Percentiles rank a stretch among this genome's conserved stretches.
Evolutionary conservation across 129 eudicot genomes (phyloP).

Genomic region (Tagetes erecta): DNA sequence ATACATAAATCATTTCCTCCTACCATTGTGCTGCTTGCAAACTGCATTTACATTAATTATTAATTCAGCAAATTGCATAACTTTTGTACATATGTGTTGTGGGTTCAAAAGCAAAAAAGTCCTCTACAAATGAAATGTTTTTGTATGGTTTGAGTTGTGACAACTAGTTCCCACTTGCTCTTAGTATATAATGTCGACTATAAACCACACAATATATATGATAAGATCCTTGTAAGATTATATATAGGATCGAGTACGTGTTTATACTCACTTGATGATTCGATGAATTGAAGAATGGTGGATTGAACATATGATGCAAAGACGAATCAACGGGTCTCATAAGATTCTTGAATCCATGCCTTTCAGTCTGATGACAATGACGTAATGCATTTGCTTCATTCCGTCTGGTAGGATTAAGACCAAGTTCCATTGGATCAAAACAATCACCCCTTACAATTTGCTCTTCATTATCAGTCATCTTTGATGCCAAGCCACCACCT

Average conservation of each 20-base stretch:
- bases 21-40: constrained; percentile 37
- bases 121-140: constrained; percentile 1
- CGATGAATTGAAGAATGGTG: constrained; percentile 43
- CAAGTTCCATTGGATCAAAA: constrained; percentile 21
- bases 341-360: constrained; percentile 39
- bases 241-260: neutral
- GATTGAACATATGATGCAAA: constrained; percentile 44
- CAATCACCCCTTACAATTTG: constrained; percentile 38
- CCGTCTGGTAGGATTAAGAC: constrained; percentile 18
- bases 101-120: constrained; percentile 2
- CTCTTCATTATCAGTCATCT: constrained; percentile 22
- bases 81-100: constrained; percentile 10
- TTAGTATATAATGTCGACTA: no score
- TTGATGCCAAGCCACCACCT: constrained; percentile 46
- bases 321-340: constrained; percentile 44
- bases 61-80: neutral
- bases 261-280: constrained; percentile 53
- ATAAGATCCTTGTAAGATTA: neutral
- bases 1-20: constrained; percentile 27
- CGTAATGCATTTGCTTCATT: constrained; percentile 50
- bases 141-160: constrained; percentile 13
- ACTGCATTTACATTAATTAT: constrained; percentile 21
- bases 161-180: constrained; percentile 20
- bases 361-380: constrained; percentile 40
- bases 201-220: no score